phyloP scores from a whole-genome alignment of 192 early-diverging fungal genomes.

The Umbelopsis sp. region DNA sequence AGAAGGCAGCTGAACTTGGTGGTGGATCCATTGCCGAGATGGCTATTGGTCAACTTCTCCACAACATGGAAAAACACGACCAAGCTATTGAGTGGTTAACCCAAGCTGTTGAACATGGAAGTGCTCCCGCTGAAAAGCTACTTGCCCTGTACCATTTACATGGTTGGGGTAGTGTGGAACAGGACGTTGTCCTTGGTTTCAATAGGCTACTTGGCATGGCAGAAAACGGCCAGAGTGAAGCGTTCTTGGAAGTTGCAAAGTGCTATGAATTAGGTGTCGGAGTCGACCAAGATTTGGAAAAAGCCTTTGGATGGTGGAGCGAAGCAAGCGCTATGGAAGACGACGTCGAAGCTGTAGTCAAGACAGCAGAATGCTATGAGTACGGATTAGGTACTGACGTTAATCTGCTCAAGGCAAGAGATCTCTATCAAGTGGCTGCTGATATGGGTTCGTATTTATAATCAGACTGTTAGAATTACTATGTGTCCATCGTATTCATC shows the following conservation, averaged over 20 bases:
- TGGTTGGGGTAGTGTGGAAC: conserved; percentile 32
- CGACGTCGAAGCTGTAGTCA: conserved; percentile 20
- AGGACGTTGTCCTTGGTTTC: conserved; percentile 21
- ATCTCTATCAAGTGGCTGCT: conserved; percentile 29
- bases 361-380: conserved; percentile 32
- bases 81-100: conserved; percentile 25
- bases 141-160: conserved; percentile 33
- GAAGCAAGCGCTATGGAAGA: conserved; percentile 35
- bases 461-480: neutral
- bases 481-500: neutral
- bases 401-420: conserved; percentile 24
- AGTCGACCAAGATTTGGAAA: conserved; percentile 7
- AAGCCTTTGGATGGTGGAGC: conserved; percentile 37
- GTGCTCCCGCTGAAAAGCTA: conserved; percentile 19
- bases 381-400: conserved; percentile 17
- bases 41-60: conserved; percentile 30
- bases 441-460: conserved; percentile 13
- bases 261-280: conserved; percentile 39
- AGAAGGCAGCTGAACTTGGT: conserved; percentile 16
- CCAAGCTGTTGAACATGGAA: conserved; percentile 7
- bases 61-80: conserved; percentile 18
- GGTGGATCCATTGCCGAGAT: conserved; percentile 26
- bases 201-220: conserved; percentile 24
- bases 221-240: conserved; percentile 25
- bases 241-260: conserved; percentile 31